Base-by-base conservation (phyloP, 148 eudicot genomes). In the Chenopodium formosanum region DNA sequence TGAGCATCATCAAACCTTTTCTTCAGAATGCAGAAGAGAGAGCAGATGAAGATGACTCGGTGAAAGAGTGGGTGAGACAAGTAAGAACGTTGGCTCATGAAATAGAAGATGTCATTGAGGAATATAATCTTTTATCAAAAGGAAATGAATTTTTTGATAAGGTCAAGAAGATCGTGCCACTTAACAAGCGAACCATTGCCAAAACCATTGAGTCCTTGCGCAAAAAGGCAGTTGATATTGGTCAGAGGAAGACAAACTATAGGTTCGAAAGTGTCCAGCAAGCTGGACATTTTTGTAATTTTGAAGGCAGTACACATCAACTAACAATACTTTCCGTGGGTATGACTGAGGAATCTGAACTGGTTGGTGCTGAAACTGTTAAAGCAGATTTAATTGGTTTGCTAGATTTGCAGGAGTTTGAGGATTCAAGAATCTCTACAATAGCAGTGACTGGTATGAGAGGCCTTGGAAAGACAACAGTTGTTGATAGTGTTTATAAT, bases 391-490 rank as follows among this genome's bases (percentile, higher is more conserved):
- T 82, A 7, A 63, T 82, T 29, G 73, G 78, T 40, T 62, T 60
- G 7, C 73, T 77, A 11, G 65, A 14, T 48, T 48, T 48, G 13
- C 52, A 48, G 52, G 52, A 48, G 13, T 48, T 48, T 11, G 52
- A 48, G 52, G 14, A 9, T 48, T 48, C 52, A 8, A 63, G 7
- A 5, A 9, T 9, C 52, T 48, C 80, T 7, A 78, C 53, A 1
- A 17, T 80, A 48, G 77, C 77, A 37, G 86, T 80, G 29, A 37
- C 80, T 20, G 86, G 86, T 3, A 84, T 80, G 86, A 67, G 86
- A 9, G 86, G 86, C 25, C 81, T 84, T 4, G 86, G 86, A 72
- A 84, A 84, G 67, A 80, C 86, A 9, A 77, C 83, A 3, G 16
- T 80, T 32, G 77, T 80, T 8, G 32, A 72, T 7, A 80, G 71